Evolutionary conservation across 2,329 filamentous ascomycete species (phyloP), one percentile per base, ranked within the genome.

Genomic region (Arthrinium phaeospermum): DNA sequence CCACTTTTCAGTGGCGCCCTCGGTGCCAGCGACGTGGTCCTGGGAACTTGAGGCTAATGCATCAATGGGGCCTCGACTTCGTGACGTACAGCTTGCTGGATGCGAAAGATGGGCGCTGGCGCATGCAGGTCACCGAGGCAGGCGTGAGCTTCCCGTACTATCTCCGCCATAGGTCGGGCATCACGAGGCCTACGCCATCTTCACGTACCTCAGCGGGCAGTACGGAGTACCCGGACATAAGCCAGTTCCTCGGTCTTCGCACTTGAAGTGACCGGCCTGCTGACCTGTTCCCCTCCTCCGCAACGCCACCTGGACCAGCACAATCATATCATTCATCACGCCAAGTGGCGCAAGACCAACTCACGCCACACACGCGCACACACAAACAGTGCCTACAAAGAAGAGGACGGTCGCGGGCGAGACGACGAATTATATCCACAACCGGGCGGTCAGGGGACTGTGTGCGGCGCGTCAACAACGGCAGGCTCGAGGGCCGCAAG

Each of bases 221-320:
- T 80, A 75, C 51, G 1, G n/a, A 74, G 14, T 80, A 75, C 51
- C 78, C 79, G 4, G 76, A 80, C 37, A 72, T 80, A 6, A 76
- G 77, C 13, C 68, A 69, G 30, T 80, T 76, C 61, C 69, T 80
- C 30, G 77, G 4, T 14, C 80, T 57, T 80, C 79, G 79, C 79
- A 49, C n/a, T n/a, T n/a, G n/a, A n/a, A 72, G 78, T 76, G 16
- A 4, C 2, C 41, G 41, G 45, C 19, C 14, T 22, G 6, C 46
- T 47, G 46, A 47, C 46, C 45, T 47, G 19, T 10, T 8, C 19
- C 46, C 19, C 19, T 8, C 46, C 19, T 22, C 51, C 51, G 3
- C 6, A 27, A 34, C 51, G 27, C 27, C 51, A 30, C 5, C 49
- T n/a, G n/a, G n/a, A n/a, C 24, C 10, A 13, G 8, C 51, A 22